Evolutionary conservation across 1,284 basidiomycete genomes (phyloP).

Genomic region (Tilletia setariae): DNA sequence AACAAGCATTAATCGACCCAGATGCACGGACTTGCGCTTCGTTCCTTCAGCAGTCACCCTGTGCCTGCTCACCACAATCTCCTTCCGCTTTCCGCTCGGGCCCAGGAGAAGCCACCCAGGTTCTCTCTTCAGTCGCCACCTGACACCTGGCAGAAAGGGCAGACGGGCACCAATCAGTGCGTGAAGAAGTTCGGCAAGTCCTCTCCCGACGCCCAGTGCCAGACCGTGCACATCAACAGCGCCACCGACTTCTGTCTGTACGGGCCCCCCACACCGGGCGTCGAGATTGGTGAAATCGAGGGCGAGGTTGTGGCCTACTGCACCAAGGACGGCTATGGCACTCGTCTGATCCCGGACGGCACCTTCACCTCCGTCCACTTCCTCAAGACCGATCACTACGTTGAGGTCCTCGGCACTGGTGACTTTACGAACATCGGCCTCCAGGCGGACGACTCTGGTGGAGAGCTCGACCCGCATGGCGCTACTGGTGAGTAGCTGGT

Average conservation of each 20-base stretch:
- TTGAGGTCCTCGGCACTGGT: conserved; percentile 56
- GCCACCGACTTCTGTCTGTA: conserved; percentile 35
- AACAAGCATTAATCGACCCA: no score
- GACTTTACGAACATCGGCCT: conserved; percentile 63
- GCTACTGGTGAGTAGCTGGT: conserved; percentile 14
- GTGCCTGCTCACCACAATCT: no score
- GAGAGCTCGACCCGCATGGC: conserved; percentile 22
- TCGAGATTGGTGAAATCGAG: conserved; percentile 15
- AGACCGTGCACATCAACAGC: conserved; percentile 14
- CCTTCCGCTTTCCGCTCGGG: neutral
- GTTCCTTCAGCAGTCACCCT: no score
- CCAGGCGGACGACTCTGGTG: conserved; percentile 23
- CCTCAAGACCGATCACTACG: conserved; percentile 46
- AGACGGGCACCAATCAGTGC: conserved; percentile 25
- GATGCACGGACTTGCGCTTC: no score
- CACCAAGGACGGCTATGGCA: conserved; percentile 58
- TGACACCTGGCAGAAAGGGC: conserved; percentile 19
- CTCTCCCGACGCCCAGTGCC: neutral
- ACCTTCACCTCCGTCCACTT: conserved; percentile 59
- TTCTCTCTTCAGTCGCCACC: conserved; percentile 17
- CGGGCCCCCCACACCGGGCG: conserved; percentile 26
- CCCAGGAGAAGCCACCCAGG: neutral
- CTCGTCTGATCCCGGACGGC: conserved; percentile 59
- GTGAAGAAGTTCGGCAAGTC: conserved; percentile 14
- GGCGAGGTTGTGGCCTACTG: conserved; percentile 18